phyloP scores from a whole-genome alignment of 169 alveolate species.

The Plasmodium vivax region DNA sequence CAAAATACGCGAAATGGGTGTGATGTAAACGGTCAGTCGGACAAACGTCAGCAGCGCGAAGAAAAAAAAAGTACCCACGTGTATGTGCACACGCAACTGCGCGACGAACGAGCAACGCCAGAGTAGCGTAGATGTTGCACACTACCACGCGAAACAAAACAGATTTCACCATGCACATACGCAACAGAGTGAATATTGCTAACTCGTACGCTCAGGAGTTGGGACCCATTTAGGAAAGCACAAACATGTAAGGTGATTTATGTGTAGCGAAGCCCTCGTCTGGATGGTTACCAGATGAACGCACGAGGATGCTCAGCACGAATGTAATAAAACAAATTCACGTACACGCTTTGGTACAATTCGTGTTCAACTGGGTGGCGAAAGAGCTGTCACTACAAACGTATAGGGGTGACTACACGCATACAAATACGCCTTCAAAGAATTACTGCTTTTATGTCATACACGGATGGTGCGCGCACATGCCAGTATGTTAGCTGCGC shows the following conservation, averaged over 20 bases:
- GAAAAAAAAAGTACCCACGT: background rate
- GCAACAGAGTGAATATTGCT: background rate
- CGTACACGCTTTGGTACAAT: background rate
- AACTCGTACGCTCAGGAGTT: background rate
- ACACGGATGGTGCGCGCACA: background rate
- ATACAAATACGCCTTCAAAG: background rate
- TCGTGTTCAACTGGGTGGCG: background rate
- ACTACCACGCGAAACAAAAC: background rate
- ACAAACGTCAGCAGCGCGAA: background rate
- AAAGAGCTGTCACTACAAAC: background rate
- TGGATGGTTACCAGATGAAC: background rate
- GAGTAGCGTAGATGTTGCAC: background rate
- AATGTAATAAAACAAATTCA: background rate
- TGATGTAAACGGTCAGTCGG: background rate
- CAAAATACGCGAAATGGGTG: background rate
- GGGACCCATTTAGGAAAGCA: background rate
- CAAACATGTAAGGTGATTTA: background rate
- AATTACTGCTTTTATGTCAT: background rate
- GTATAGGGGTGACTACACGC: background rate
- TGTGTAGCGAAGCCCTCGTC: background rate
- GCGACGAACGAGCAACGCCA: background rate
- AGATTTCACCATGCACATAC: background rate
- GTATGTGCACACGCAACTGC: background rate
- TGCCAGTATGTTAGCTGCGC: background rate
- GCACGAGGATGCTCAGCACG: background rate